phyloP scores from a whole-genome alignment of 2,329 filamentous ascomycete species.

The Emmonsiellopsis sp. region DNA sequence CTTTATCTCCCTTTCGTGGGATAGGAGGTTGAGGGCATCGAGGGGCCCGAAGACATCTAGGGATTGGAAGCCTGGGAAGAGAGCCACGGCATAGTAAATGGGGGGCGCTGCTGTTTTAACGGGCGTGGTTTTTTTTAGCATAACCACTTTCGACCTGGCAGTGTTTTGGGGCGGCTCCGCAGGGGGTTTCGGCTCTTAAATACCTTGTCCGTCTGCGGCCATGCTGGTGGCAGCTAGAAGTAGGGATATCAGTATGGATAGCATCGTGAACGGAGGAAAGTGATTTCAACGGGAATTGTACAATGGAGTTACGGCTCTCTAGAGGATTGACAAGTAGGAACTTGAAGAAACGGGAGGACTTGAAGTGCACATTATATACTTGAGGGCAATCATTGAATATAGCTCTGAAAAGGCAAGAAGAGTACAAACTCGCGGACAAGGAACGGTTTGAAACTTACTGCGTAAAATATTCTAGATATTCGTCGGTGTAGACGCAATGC shows the following conservation, averaged over 20 bases:
- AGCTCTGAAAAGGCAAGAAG: neutral
- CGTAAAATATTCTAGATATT: too few species aligned
- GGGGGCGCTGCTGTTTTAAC: neutral
- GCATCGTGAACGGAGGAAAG: neutral
- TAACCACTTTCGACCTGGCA: neutral
- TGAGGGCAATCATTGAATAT: neutral
- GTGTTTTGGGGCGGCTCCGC: neutral
- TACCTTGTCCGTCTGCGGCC: neutral
- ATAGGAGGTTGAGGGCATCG: conserved; percentile 34
- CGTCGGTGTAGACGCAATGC: too few species aligned
- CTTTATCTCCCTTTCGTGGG: conserved; percentile 14
- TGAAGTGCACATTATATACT: too few species aligned
- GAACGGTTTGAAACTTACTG: too few species aligned
- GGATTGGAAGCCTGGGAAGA: conserved; percentile 36
- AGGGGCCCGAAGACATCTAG: conserved; percentile 39
- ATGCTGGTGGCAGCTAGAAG: neutral
- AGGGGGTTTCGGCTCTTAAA: neutral
- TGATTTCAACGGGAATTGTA: neutral
- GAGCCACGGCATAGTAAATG: conserved; percentile 14
- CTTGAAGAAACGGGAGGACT: neutral
- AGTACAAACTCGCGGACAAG: too few species aligned
- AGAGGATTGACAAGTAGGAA: neutral
- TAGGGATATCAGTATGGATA: neutral
- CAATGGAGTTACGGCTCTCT: neutral
- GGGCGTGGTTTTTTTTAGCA: neutral